Percentiles rank a stretch among this genome's conserved stretches.
These are phyloP conservation scores for Penicillium crustosum DNA, from an alignment of 2,329 filamentous ascomycete genomes.

Conservation along the genomic window DNA sequence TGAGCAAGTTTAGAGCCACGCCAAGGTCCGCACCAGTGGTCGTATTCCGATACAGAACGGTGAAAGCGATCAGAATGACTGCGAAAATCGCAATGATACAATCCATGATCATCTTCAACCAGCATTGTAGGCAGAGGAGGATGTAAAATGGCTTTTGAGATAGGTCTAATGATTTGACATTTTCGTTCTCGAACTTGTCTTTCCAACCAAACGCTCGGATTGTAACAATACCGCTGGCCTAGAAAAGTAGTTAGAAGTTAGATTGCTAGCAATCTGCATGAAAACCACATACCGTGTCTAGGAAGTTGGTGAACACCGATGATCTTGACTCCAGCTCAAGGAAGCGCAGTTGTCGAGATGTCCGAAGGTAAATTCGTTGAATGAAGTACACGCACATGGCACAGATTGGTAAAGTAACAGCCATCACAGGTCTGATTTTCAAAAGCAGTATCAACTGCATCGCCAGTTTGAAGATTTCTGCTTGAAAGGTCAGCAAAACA, in stretches of 20 bases:
- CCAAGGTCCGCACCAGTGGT: conserved; percentile 1
- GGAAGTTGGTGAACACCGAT: background rate
- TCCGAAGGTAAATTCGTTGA: conserved; percentile 5
- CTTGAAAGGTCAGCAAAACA: background rate
- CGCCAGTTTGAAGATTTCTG: background rate
- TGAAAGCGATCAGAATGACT: background rate
- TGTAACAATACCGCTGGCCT: background rate
- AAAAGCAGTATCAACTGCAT: background rate
- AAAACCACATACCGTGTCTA: background rate
- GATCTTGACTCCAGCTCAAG: conserved; percentile 4
- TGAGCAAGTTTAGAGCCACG: conserved; percentile 5
- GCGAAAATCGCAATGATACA: background rate
- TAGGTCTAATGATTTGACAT: background rate
- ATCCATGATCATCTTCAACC: background rate
- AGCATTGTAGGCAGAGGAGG: background rate
- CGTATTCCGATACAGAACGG: background rate
- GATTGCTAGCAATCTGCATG: background rate
- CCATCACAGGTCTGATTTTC: background rate
- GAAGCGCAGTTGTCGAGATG: conserved; percentile 6
- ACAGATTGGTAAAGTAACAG: background rate
- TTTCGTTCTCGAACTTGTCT: background rate
- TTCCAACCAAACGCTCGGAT: background rate
- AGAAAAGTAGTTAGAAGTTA: background rate
- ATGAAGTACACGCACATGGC: background rate
- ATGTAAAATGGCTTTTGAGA: background rate